Evolutionary conservation across 1,284 basidiomycete genomes (phyloP).

Genomic region (Binderoboletus segoi): DNA sequence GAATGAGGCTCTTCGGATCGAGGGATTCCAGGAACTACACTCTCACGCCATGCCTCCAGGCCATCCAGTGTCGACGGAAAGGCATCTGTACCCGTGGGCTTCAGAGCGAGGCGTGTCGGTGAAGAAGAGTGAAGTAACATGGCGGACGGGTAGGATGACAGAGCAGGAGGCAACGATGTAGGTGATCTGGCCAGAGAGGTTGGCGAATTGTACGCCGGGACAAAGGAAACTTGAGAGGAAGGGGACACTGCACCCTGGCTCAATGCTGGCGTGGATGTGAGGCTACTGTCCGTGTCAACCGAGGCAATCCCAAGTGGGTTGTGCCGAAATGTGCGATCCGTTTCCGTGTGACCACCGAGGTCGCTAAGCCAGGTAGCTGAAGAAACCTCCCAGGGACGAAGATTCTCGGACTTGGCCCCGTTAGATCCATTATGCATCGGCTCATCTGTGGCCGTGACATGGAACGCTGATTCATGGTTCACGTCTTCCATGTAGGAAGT

Average conservation of each 20-base stretch:
- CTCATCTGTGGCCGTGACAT: slow-evolving; percentile 13
- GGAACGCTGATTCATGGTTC: slow-evolving; percentile 8
- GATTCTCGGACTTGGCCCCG: slow-evolving; percentile 19
- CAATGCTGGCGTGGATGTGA: slow-evolving; percentile 31
- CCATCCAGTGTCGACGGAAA: slow-evolving; percentile 33
- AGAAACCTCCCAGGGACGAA: slow-evolving; percentile 20
- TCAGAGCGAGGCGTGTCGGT: slow-evolving; percentile 21
- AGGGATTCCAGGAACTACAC: slow-evolving; percentile 20
- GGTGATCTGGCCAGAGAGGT: slow-evolving; percentile 21
- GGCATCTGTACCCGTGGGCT: slow-evolving; percentile 32
- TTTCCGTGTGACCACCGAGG: slow-evolving; percentile 36
- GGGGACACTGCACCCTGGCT: slow-evolving; percentile 28
- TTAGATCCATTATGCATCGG: slow-evolving; percentile 8
- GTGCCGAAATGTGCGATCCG: slow-evolving; percentile 34
- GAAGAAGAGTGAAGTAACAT: slow-evolving; percentile 19
- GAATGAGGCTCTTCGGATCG: slow-evolving; percentile 19
- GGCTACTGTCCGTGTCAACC: slow-evolving; percentile 23
- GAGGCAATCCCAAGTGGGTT: slow-evolving; percentile 20
- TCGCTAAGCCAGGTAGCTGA: slow-evolving; percentile 37
- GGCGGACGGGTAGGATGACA: slow-evolving; percentile 11
- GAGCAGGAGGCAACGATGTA: slow-evolving; percentile 10
- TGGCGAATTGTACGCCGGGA: slow-evolving; percentile 16
- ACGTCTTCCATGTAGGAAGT: slow-evolving; percentile 19
- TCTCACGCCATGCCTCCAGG: slow-evolving; percentile 35
- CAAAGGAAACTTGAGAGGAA: slow-evolving; percentile 18